Evolutionary conservation across 495 filamentous ascomycete species (phyloP).

Genomic region (Penicillium cataractarum): DNA sequence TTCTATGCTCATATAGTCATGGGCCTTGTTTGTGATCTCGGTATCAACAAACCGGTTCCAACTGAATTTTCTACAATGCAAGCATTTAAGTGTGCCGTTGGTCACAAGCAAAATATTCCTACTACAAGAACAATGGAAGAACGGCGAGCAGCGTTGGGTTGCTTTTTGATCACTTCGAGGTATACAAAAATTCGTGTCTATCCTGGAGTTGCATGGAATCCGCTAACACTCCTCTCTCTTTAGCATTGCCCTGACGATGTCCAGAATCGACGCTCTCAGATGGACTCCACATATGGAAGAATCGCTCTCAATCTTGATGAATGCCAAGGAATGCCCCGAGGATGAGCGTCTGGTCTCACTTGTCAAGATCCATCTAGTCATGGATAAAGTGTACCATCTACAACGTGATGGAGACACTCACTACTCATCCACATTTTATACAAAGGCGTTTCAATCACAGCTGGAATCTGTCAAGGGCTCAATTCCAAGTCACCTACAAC

Average conservation of each 20-base stretch:
- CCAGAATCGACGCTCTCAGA: slow-evolving; percentile 49
- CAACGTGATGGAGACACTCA: slow-evolving; percentile 26
- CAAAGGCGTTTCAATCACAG: slow-evolving; percentile 47
- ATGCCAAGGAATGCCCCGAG: slow-evolving; percentile 49
- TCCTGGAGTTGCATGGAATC: neutral
- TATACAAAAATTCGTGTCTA: slow-evolving; percentile 20
- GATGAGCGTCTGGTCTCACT: slow-evolving; percentile 55
- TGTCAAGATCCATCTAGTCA: slow-evolving; percentile 50
- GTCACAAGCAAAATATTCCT: slow-evolving; percentile 21
- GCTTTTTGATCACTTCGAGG: slow-evolving; percentile 56
- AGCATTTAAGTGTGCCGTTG: slow-evolving; percentile 29
- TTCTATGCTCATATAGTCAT: slow-evolving; percentile 53
- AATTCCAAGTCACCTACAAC: slow-evolving; percentile 37
- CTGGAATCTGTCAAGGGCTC: slow-evolving; percentile 41
- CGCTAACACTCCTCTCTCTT: neutral
- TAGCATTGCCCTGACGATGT: slow-evolving; percentile 49
- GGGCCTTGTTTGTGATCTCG: slow-evolving; percentile 56
- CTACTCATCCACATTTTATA: slow-evolving; percentile 40
- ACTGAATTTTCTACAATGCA: slow-evolving; percentile 32
- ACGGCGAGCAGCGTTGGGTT: slow-evolving; percentile 55
- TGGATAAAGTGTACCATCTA: slow-evolving; percentile 36
- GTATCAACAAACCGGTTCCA: slow-evolving; percentile 52
- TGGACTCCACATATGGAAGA: slow-evolving; percentile 60
- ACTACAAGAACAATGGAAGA: slow-evolving; percentile 51
- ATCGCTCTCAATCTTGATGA: slow-evolving; percentile 46